Conservation (phyloP, 73 alveolate species). For the Tetrahymena thermophila region DNA sequence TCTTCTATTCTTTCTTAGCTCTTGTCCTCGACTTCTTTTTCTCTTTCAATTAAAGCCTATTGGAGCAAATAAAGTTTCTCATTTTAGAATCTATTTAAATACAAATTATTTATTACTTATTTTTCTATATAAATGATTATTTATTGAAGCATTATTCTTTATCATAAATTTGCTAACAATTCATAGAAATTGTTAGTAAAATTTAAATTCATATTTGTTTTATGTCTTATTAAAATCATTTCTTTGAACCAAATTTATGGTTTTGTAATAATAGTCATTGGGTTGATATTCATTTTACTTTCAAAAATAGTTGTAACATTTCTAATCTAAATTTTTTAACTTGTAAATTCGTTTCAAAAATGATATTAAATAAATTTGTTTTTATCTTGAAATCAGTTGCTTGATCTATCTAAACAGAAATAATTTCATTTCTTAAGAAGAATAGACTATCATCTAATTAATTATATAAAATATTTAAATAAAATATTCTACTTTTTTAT, state of each 20-base stretch:
- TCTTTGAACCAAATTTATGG: too few species aligned
- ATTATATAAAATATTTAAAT: not conserved
- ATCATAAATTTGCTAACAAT: not conserved
- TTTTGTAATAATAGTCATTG: too few species aligned
- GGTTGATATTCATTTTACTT: too few species aligned
- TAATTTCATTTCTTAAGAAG: too few species aligned
- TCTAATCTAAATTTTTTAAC: not conserved
- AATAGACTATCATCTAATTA: not conserved
- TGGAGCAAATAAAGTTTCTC: conserved; percentile 77
- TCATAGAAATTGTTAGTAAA: not conserved
- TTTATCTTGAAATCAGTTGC: not conserved
- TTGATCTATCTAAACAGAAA: not conserved
- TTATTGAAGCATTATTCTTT: too few species aligned
- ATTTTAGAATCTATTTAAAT: conserved; percentile 50
- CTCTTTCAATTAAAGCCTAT: conserved; percentile 80
- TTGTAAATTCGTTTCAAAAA: not conserved
- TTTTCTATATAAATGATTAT: not conserved
- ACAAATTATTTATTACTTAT: not conserved
- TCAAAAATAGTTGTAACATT: too few species aligned
- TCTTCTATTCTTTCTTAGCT: conserved; percentile 83
- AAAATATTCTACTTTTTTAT: conserved; percentile 48
- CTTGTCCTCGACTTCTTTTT: conserved; percentile 78
- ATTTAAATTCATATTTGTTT: too few species aligned
- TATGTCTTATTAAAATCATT: too few species aligned
- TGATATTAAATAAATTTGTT: not conserved